Conservation (phyloP, 495 filamentous ascomycete genomes). For the Lasiosphaeria ovina region DNA sequence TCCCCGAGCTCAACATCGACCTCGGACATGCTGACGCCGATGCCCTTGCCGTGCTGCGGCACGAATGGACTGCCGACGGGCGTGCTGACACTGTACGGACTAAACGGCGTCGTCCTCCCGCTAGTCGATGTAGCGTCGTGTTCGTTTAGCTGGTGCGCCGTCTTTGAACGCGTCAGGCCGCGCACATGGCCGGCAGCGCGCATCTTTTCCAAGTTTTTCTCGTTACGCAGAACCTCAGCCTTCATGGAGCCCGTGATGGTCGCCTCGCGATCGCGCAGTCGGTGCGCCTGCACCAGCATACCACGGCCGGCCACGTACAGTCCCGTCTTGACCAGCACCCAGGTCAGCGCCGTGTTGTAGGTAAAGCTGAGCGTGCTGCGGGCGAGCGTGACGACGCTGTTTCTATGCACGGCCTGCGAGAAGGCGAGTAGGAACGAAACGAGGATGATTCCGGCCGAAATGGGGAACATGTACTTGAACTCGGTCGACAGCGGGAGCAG, state of each 20-base stretch:
- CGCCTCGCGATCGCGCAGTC: conserved; percentile 17
- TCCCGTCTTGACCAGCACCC: conserved; percentile 20
- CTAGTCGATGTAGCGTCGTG: background rate
- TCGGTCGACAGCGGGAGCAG: conserved; percentile 23
- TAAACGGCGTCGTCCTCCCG: conserved; percentile 7
- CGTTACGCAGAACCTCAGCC: conserved; percentile 25
- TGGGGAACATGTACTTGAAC: conserved; percentile 33
- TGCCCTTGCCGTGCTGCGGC: background rate
- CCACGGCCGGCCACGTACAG: conserved; percentile 22
- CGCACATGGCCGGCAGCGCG: conserved; percentile 19
- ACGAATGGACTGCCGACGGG: conserved; percentile 4
- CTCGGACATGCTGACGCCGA: background rate
- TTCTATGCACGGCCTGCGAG: conserved; percentile 19
- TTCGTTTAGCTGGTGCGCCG: background rate
- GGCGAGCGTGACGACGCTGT: conserved; percentile 14
- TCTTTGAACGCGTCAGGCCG: conserved; percentile 4
- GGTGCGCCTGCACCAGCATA: conserved; percentile 10
- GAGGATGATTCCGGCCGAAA: conserved; percentile 34
- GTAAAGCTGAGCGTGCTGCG: conserved; percentile 16
- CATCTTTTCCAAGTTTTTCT: conserved; percentile 24
- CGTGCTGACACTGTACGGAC: conserved; percentile 3
- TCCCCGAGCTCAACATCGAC: conserved; percentile 8
- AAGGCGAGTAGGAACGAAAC: conserved; percentile 36
- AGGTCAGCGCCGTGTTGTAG: conserved; percentile 21
- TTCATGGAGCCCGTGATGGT: conserved; percentile 24